A percentile compares a stretch with the other conserved stretches of the same genome.
These are phyloP conservation scores for Arthrocladium fulminans DNA, from an alignment of 2,329 filamentous ascomycete genomes.

Conservation along the genomic window DNA sequence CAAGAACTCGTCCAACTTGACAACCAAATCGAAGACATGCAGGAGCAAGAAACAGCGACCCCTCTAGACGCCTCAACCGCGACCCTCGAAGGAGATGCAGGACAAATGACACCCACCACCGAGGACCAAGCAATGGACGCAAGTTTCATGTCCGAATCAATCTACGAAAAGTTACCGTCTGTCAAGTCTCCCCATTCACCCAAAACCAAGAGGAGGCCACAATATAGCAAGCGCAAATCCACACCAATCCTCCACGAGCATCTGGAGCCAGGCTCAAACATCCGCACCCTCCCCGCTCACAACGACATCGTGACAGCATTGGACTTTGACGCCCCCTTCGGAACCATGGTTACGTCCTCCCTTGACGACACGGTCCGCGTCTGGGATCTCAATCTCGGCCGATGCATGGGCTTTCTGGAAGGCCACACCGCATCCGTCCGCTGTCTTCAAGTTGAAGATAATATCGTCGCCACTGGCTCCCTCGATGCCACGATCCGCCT, in stretches of 20 bases:
- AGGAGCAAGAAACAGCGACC: slow-evolving; percentile 40
- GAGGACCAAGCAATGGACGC: slow-evolving; percentile 40
- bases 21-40: slow-evolving; percentile 54
- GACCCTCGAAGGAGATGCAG: slow-evolving; percentile 17
- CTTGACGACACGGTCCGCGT: slow-evolving; percentile 90
- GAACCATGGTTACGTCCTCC: slow-evolving; percentile 83
- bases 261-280: slow-evolving; percentile 78
- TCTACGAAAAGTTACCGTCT: slow-evolving; percentile 81
- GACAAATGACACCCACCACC: slow-evolving; percentile 40
- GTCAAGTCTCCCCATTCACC: slow-evolving; percentile 26
- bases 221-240: slow-evolving; percentile 56
- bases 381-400: slow-evolving; percentile 90
- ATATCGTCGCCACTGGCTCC: slow-evolving; percentile 86
- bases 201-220: slow-evolving; percentile 41
- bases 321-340: slow-evolving; percentile 96
- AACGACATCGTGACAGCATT: slow-evolving; percentile 78
- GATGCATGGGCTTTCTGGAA: slow-evolving; percentile 84
- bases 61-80: slow-evolving; percentile 27
- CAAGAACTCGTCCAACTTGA: slow-evolving; percentile 63
- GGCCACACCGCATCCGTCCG: slow-evolving; percentile 92
- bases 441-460: slow-evolving; percentile 87
- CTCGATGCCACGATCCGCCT: slow-evolving; percentile 89
- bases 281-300: slow-evolving; percentile 82
- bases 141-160: slow-evolving; percentile 93
- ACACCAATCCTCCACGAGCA: slow-evolving; percentile 96